These are phyloP conservation scores for Dioscorea zingiberensis DNA, from an alignment of 106 monocot genomes.

Conservation along the genomic window DNA sequence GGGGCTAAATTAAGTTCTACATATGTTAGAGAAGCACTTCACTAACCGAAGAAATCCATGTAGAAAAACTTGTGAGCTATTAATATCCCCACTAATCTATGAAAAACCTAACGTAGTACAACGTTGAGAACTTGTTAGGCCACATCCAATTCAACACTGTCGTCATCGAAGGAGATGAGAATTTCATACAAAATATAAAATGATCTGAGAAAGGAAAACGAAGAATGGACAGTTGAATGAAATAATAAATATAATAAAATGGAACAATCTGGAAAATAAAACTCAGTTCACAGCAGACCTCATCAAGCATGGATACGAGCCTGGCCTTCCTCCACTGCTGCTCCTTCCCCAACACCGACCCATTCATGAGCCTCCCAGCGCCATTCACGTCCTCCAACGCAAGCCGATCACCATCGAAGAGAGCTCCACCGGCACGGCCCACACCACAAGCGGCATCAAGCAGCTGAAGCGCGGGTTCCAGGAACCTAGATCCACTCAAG, in stretches of 20 bases:
- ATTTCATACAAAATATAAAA: background rate
- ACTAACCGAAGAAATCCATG: too few relatives aligned
- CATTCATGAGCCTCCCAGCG: constrained; percentile 9
- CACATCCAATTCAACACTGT: background rate
- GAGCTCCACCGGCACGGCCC: background rate
- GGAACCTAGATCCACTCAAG: constrained; percentile 23
- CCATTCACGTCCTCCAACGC: constrained; percentile 57
- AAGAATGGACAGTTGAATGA: background rate
- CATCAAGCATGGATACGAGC: constrained; percentile 78
- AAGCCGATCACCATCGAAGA: background rate
- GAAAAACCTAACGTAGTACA: background rate
- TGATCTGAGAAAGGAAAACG: background rate
- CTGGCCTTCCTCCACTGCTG: constrained; percentile 60
- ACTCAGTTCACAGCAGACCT: constrained; percentile 33
- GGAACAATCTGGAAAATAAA: background rate
- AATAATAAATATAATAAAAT: background rate
- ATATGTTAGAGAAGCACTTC: background rate
- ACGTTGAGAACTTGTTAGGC: background rate
- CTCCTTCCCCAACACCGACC: constrained; percentile 12
- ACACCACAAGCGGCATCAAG: constrained; percentile 28
- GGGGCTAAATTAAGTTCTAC: background rate
- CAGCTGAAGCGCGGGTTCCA: constrained; percentile 23
- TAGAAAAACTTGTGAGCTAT: background rate
- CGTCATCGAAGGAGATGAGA: background rate
- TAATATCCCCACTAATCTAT: background rate